A percentile compares a stretch with the other conserved stretches of the same genome.
These are phyloP conservation scores for Ophiocordyceps camponoti-floridani DNA, from an alignment of 2,329 filamentous ascomycete species.

Conservation along the genomic window DNA sequence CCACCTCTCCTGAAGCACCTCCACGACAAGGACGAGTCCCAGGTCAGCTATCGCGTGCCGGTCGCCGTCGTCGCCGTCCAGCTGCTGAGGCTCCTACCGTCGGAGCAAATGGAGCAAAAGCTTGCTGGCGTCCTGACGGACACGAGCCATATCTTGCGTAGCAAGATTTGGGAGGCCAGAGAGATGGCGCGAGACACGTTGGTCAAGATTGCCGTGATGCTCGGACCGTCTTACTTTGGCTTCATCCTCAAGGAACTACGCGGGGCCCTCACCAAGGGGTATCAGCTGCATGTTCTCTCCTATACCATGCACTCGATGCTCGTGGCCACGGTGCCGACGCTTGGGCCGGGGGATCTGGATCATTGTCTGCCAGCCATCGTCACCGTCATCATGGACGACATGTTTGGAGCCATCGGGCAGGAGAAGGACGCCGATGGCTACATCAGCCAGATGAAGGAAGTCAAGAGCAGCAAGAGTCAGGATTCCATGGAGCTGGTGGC, in stretches of 20 bases:
- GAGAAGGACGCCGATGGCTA: constrained; percentile 97
- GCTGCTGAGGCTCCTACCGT: constrained; percentile 62
- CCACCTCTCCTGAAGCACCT: constrained; percentile 70
- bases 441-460: constrained; percentile 86
- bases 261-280: constrained; percentile 66
- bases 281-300: constrained; percentile 86
- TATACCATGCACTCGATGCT: constrained; percentile 90
- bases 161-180: constrained; percentile 71
- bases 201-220: constrained; percentile 60
- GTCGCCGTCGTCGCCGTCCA: constrained; percentile 82
- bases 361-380: constrained; percentile 70
- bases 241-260: constrained; percentile 89
- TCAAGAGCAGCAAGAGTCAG: constrained; percentile 95
- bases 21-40: constrained; percentile 86
- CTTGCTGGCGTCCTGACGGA: constrained; percentile 77
- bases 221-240: constrained; percentile 69
- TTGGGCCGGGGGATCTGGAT: constrained; percentile 69
- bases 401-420: constrained; percentile 79
- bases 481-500: constrained; percentile 93
- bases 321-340: constrained; percentile 52
- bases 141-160: constrained; percentile 81
- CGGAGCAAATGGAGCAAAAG: constrained; percentile 51
- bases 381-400: constrained; percentile 86
- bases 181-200: constrained; percentile 84
- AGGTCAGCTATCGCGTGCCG: constrained; percentile 81